These are phyloP conservation scores for Henningerozyma blattae DNA, from an alignment of 805 yeast species.

Conservation along the genomic window DNA sequence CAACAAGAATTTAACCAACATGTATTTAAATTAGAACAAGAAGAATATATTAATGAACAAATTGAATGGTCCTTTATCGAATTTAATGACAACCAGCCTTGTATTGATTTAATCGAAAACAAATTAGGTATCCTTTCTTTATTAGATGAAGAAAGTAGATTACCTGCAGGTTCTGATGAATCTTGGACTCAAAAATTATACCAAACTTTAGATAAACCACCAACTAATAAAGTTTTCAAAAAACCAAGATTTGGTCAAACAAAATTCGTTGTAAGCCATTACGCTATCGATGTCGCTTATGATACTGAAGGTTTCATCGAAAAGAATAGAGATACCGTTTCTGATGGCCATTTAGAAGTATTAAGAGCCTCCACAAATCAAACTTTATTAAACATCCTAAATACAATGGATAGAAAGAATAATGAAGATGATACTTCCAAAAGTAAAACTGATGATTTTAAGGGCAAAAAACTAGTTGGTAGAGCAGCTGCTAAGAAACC, in stretches of 20 bases:
- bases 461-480: constrained; percentile 28
- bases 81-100: constrained; percentile 93
- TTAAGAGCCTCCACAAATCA: constrained; percentile 57
- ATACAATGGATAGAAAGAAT: constrained; percentile 48
- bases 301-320: constrained; percentile 92
- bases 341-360: constrained; percentile 88
- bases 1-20: constrained; percentile 97
- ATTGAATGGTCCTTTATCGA: constrained; percentile 96
- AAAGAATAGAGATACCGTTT: constrained; percentile 93
- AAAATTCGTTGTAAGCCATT: constrained; percentile 82
- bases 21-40: constrained; percentile 93
- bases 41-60: constrained; percentile 82
- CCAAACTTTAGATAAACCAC: constrained; percentile 69
- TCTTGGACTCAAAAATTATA: constrained; percentile 88
- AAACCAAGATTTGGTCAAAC: constrained; percentile 92
- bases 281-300: constrained; percentile 88
- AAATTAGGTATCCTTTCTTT: constrained; percentile 78
- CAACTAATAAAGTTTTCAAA: constrained; percentile 65
- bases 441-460: constrained; percentile 21
- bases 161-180: constrained; percentile 88
- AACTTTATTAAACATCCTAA: constrained; percentile 52
- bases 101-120: constrained; percentile 83
- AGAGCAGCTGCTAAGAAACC: constrained; percentile 59
- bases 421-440: constrained; percentile 30
- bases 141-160: constrained; percentile 88